phyloP scores from a whole-genome alignment of 768 basidiomycete genomes.

The Auricularia sp. region DNA sequence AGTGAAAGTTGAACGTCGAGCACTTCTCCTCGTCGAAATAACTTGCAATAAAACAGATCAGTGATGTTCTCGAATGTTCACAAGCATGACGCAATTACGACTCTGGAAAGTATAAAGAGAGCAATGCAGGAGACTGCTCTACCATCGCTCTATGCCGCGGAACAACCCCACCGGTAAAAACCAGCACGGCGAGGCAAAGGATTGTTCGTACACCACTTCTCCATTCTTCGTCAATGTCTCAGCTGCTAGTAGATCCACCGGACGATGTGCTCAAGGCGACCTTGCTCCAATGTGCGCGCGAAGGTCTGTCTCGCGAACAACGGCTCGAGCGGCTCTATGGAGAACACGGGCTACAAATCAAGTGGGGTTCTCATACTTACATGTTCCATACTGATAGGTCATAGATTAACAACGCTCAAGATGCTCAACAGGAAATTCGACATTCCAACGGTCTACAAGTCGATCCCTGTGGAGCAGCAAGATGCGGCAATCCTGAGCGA shows the following conservation, averaged over 20 bases:
- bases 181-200: background rate
- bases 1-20: too few relatives aligned
- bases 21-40: too few relatives aligned
- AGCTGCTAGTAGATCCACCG: background rate
- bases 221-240: too few relatives aligned
- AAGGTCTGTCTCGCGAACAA: background rate
- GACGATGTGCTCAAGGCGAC: background rate
- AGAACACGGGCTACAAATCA: background rate
- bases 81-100: too few relatives aligned
- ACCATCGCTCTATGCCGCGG: background rate
- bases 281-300: background rate
- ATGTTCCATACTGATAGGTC: background rate
- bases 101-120: too few relatives aligned
- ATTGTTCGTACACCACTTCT: too few relatives aligned
- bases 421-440: background rate
- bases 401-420: slow-evolving; percentile 2
- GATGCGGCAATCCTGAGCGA: too few relatives aligned
- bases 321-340: background rate
- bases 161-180: background rate
- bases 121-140: too few relatives aligned
- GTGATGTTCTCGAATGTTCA: too few relatives aligned
- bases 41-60: too few relatives aligned
- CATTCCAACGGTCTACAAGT: too few relatives aligned
- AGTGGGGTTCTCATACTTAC: background rate
- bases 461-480: too few relatives aligned